Evolutionary conservation across 768 basidiomycete genomes (phyloP).

Genomic region (Tulasnella sp.): DNA sequence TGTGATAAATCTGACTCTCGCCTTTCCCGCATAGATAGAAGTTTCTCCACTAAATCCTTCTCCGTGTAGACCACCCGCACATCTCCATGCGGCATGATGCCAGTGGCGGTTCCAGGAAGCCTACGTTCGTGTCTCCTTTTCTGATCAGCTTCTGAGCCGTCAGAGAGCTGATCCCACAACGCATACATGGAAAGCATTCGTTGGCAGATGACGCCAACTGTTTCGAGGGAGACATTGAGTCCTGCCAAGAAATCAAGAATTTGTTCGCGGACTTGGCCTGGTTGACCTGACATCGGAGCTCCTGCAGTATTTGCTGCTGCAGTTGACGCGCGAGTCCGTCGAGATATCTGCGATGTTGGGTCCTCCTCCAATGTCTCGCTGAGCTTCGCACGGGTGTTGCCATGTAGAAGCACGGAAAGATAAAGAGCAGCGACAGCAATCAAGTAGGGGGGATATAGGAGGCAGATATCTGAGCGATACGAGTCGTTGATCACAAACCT

Average conservation of each 20-base stretch:
- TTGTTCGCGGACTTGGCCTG: constrained; percentile 31
- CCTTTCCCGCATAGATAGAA: constrained; percentile 4
- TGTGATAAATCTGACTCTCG: constrained; percentile 9
- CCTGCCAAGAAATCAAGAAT: constrained; percentile 72
- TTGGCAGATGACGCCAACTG: constrained; percentile 75
- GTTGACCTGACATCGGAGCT: constrained; percentile 22
- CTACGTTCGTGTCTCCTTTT: constrained; percentile 1
- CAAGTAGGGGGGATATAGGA: constrained; percentile 91
- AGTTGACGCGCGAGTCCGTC: constrained; percentile 30
- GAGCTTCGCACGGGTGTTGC: constrained; percentile 34
- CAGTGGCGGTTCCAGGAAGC: constrained; percentile 8
- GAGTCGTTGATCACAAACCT: constrained; percentile 98
- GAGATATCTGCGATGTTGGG: constrained; percentile 24
- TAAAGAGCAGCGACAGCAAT: constrained; percentile 89
- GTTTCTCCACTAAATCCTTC: constrained; percentile 11
- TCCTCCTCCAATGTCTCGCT: constrained; percentile 21
- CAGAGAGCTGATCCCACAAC: constrained; percentile 50
- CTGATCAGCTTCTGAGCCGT: constrained; percentile 53
- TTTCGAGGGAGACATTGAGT: constrained; percentile 72
- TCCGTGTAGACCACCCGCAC: neutral
- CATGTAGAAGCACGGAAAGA: constrained; percentile 68
- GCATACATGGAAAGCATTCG: constrained; percentile 86
- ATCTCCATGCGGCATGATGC: constrained; percentile 7
- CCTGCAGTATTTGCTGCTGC: constrained; percentile 20
- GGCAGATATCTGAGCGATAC: constrained; percentile 83